These are phyloP conservation scores for Tribonema minus DNA, from an alignment of 108 stramenopile genomes.

Conservation along the genomic window DNA sequence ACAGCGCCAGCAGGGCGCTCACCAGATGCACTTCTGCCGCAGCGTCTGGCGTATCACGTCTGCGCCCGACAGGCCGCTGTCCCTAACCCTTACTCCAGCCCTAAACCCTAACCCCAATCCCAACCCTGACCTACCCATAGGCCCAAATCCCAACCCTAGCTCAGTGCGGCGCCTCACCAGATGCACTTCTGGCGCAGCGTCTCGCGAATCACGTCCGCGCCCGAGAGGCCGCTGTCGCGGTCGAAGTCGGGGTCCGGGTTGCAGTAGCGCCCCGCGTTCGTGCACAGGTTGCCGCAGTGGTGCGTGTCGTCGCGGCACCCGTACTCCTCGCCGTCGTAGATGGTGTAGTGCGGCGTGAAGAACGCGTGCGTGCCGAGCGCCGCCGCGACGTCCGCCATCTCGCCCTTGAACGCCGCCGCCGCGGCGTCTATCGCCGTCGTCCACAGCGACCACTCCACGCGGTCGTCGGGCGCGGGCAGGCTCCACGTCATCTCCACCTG, in stretches of 20 bases:
- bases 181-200: slow-evolving; percentile 75
- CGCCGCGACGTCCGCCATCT: slow-evolving; percentile 64
- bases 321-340: slow-evolving; percentile 73
- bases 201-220: slow-evolving; percentile 79
- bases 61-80: too few relatives aligned
- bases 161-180: slow-evolving; percentile 48
- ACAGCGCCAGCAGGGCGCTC: not conserved
- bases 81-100: too few relatives aligned
- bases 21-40: slow-evolving; percentile 77
- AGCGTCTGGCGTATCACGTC: too few relatives aligned
- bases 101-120: too few relatives aligned
- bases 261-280: slow-evolving; percentile 86
- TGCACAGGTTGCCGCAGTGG: slow-evolving; percentile 81
- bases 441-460: slow-evolving; percentile 88
- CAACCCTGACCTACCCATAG: too few relatives aligned
- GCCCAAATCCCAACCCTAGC: too few relatives aligned
- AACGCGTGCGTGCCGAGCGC: slow-evolving; percentile 69
- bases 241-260: slow-evolving; percentile 84
- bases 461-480: slow-evolving; percentile 73
- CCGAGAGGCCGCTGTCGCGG: slow-evolving; percentile 66
- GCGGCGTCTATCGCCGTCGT: slow-evolving; percentile 70
- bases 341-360: slow-evolving; percentile 74
- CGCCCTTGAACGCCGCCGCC: slow-evolving; percentile 59
- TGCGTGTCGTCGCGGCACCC: slow-evolving; percentile 59
- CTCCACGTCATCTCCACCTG: slow-evolving; percentile 82